These are phyloP conservation scores for Mortierella sp. DNA, from an alignment of 371 early-diverging fungal species.

Conservation along the genomic window DNA sequence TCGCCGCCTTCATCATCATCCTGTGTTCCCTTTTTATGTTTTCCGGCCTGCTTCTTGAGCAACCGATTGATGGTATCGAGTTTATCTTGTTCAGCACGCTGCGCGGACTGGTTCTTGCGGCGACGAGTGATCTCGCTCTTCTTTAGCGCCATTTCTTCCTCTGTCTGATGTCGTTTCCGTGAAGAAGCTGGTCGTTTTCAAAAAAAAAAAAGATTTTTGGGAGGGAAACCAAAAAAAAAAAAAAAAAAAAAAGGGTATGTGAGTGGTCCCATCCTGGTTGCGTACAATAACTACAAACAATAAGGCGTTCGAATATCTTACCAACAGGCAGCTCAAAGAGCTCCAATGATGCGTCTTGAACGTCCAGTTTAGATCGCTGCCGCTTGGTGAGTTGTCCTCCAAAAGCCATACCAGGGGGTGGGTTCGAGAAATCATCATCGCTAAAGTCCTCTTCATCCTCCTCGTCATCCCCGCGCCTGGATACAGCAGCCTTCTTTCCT, in stretches of 20 bases:
- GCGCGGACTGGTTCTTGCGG: slow-evolving; percentile 80
- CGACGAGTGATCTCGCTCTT: slow-evolving; percentile 80
- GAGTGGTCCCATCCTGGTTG: too few species aligned
- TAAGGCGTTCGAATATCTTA: slow-evolving; percentile 40
- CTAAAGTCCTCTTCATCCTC: slow-evolving; percentile 58
- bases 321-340: slow-evolving; percentile 76
- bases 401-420: slow-evolving; percentile 53
- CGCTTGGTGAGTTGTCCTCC: slow-evolving; percentile 71
- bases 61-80: slow-evolving; percentile 80
- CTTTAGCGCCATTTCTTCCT: slow-evolving; percentile 74
- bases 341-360: slow-evolving; percentile 66
- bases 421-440: slow-evolving; percentile 60
- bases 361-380: slow-evolving; percentile 73
- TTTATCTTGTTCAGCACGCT: slow-evolving; percentile 81
- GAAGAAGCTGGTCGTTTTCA: slow-evolving; percentile 54
- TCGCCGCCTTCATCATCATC: slow-evolving; percentile 51
- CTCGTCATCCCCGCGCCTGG: slow-evolving; percentile 18
- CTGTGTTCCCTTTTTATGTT: slow-evolving; percentile 60
- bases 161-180: slow-evolving; percentile 70
- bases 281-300: too few species aligned
- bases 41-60: slow-evolving; percentile 79
- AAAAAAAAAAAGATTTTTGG: background rate
- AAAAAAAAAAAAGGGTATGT: too few species aligned
- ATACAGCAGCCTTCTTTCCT: slow-evolving; percentile 20
- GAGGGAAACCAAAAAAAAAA: too few species aligned